A percentile compares a stretch with the other conserved stretches of the same genome.
Evolutionary conservation across 768 basidiomycete species (phyloP).

Genomic region (Ramaria sp.): DNA sequence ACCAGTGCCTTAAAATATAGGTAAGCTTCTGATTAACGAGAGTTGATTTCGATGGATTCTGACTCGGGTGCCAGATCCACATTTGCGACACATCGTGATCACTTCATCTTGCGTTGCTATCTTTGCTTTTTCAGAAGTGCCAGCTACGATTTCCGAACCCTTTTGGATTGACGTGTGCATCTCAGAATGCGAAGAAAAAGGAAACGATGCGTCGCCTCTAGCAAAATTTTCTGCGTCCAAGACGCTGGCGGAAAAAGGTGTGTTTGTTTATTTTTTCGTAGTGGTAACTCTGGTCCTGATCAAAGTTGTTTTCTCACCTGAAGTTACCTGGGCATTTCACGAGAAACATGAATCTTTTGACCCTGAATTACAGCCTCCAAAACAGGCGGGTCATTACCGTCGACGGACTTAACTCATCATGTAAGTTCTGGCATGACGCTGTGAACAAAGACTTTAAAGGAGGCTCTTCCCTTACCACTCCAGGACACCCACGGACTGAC

Average conservation of each 20-base stretch:
- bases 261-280: too few species aligned
- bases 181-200: conserved; percentile 19
- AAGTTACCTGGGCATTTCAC: conserved; percentile 42
- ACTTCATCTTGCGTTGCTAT: conserved; percentile 10
- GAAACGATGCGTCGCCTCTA: conserved; percentile 16
- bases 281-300: conserved; percentile 15
- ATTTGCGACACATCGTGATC: conserved; percentile 11
- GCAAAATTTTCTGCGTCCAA: conserved; percentile 19
- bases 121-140: too few species aligned
- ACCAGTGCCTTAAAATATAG: conserved; percentile 21
- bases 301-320: background rate
- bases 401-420: conserved; percentile 26
- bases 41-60: too few species aligned
- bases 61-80: background rate
- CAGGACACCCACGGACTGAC: conserved; percentile 31
- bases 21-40: conserved; percentile 6
- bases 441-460: background rate
- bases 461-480: background rate
- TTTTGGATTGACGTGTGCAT: conserved; percentile 24
- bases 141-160: conserved; percentile 13
- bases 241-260: conserved; percentile 20
- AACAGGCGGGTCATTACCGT: background rate
- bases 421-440: conserved; percentile 8
- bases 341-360: conserved; percentile 31
- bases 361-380: too few species aligned